Conservation (phyloP, 495 filamentous ascomycete species). For the Glutinoglossum americanum region DNA sequence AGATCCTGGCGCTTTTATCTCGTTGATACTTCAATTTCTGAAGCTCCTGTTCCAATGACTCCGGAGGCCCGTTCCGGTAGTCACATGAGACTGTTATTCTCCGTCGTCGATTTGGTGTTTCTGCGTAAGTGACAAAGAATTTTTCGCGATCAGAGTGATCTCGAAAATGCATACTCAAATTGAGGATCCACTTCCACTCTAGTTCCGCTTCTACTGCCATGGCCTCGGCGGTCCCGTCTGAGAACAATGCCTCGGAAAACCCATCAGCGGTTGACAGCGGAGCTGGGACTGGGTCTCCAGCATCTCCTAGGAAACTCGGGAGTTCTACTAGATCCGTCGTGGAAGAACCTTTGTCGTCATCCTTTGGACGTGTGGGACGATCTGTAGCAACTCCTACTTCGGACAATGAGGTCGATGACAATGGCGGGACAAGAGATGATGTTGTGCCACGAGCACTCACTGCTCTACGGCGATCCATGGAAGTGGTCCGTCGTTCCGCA, state of each 20-base stretch:
- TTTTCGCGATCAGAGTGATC: conserved; percentile 90
- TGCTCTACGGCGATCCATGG: conserved; percentile 42
- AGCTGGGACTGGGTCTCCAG: background rate
- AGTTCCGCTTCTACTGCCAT: conserved; percentile 55
- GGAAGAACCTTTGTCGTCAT: background rate
- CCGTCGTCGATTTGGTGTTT: conserved; percentile 56
- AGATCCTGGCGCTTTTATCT: conserved; percentile 87
- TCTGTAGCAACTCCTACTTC: background rate
- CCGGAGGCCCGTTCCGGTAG: conserved; percentile 59
- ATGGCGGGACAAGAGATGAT: conserved; percentile 16
- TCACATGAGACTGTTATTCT: conserved; percentile 86
- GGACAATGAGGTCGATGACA: background rate
- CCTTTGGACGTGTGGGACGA: background rate
- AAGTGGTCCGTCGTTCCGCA: conserved; percentile 47
- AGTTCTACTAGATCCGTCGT: background rate
- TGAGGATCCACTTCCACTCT: conserved; percentile 82
- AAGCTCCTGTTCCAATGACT: conserved; percentile 73
- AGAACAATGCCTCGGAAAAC: background rate
- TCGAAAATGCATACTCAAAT: conserved; percentile 95
- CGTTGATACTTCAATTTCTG: conserved; percentile 60
- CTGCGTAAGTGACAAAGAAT: conserved; percentile 91
- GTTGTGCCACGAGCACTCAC: conserved; percentile 20
- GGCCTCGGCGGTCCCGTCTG: conserved; percentile 1
- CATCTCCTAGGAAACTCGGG: background rate
- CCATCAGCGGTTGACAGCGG: background rate